These are phyloP conservation scores for Geotrichum citri-aurantii DNA, from an alignment of 1,139 yeast species.

Conservation along the genomic window DNA sequence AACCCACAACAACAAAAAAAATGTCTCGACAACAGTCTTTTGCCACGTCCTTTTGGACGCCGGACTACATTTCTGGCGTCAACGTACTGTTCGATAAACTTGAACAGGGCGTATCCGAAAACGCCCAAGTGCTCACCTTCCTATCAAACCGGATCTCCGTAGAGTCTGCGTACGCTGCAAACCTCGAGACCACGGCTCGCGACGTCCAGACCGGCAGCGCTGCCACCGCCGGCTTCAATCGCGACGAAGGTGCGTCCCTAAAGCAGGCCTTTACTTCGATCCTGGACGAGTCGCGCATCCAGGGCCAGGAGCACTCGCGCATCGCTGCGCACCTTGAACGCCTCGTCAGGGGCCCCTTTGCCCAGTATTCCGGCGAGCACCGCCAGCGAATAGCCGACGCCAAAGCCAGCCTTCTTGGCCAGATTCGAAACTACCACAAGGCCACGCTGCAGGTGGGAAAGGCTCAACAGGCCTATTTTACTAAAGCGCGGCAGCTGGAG, in stretches of 20 bases:
- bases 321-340: conserved; percentile 57
- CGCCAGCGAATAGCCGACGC: conserved; percentile 56
- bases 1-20: background rate
- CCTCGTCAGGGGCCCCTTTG: conserved; percentile 62
- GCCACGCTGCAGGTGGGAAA: conserved; percentile 46
- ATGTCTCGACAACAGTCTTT: conserved; percentile 17
- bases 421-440: conserved; percentile 46
- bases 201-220: conserved; percentile 1
- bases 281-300: conserved; percentile 45
- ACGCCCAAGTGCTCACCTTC: conserved; percentile 54
- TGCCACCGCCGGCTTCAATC: conserved; percentile 35
- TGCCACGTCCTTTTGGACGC: conserved; percentile 57
- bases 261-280: conserved; percentile 53
- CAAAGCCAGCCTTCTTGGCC: conserved; percentile 45
- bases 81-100: conserved; percentile 56
- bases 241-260: conserved; percentile 41
- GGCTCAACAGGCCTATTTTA: conserved; percentile 59
- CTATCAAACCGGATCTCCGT: conserved; percentile 60
- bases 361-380: conserved; percentile 68
- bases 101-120: conserved; percentile 62
- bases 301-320: conserved; percentile 59
- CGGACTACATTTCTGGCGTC: conserved; percentile 56
- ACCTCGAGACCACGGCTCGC: conserved; percentile 31
- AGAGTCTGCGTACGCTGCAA: conserved; percentile 58
- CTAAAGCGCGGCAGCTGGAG: conserved; percentile 66